Conservation (phyloP, 768 basidiomycete species). For the Multifurca ochricompacta region DNA sequence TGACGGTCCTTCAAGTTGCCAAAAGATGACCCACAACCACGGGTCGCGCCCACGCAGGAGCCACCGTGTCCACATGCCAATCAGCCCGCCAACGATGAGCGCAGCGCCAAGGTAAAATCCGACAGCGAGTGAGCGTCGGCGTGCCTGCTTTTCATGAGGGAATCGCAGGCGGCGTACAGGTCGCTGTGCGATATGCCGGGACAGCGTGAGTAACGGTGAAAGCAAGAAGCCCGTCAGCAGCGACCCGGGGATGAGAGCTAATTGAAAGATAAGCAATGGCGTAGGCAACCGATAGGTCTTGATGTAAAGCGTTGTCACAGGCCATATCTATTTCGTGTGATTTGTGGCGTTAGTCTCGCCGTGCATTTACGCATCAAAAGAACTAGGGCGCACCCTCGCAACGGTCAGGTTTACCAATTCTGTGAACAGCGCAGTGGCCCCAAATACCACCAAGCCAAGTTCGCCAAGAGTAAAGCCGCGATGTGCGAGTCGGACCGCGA, state of each 20-base stretch:
- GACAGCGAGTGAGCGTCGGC: constrained; percentile 75
- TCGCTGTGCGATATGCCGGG: constrained; percentile 82
- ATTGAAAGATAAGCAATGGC: constrained; percentile 84
- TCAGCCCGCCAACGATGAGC: constrained; percentile 69
- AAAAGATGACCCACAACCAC: constrained; percentile 78
- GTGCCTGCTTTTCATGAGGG: constrained; percentile 75
- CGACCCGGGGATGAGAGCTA: constrained; percentile 87
- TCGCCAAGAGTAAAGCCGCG: constrained; percentile 96
- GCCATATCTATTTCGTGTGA: constrained; percentile 54
- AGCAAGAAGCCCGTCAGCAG: constrained; percentile 89
- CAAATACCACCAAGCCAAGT: constrained; percentile 80
- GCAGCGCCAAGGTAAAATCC: constrained; percentile 76
- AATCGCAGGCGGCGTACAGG: constrained; percentile 74
- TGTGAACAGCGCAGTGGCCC: constrained; percentile 78
- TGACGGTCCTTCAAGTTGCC: constrained; percentile 64
- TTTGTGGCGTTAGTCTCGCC: background rate
- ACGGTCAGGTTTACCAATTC: constrained; percentile 82
- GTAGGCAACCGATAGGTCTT: constrained; percentile 91
- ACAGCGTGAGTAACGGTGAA: constrained; percentile 87
- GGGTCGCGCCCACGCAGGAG: constrained; percentile 74
- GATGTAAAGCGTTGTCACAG: constrained; percentile 71
- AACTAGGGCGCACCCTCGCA: constrained; percentile 51
- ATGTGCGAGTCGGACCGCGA: constrained; percentile 82
- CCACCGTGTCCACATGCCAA: constrained; percentile 93
- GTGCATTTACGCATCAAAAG: background rate